Conservation (phyloP, 2,329 filamentous ascomycete genomes). For the Chaetomium olivaceum region DNA sequence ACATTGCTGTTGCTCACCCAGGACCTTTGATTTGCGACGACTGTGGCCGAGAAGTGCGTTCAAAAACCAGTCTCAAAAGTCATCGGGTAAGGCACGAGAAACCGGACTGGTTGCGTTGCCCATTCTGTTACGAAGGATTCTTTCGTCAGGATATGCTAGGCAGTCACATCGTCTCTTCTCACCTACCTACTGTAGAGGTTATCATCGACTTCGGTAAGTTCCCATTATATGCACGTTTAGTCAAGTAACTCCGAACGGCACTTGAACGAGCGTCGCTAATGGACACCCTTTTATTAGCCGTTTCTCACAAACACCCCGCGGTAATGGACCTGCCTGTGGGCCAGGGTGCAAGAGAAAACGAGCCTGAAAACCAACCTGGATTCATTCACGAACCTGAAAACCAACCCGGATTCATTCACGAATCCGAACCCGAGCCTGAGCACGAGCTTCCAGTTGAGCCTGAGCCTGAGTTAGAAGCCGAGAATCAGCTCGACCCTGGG, state of each 20-base stretch:
- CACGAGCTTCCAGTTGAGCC: no score
- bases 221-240: neutral
- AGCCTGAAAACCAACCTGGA: neutral
- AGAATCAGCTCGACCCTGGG: no score
- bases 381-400: neutral
- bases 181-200: neutral
- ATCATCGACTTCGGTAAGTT: neutral
- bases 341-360: neutral
- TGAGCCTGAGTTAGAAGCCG: no score
- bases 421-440: neutral
- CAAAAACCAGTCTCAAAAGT: neutral
- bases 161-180: neutral
- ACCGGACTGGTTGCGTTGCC: neutral
- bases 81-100: neutral
- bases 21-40: neutral
- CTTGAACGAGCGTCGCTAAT: neutral
- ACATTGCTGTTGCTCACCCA: neutral
- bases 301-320: neutral
- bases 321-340: neutral
- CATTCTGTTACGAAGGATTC: neutral
- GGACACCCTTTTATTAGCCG: neutral
- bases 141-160: no score
- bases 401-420: neutral
- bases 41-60: neutral
- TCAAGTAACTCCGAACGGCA: neutral